phyloP scores from a whole-genome alignment of 225 moss, liverwort and hornwort species.

The Neckera pumila region DNA sequence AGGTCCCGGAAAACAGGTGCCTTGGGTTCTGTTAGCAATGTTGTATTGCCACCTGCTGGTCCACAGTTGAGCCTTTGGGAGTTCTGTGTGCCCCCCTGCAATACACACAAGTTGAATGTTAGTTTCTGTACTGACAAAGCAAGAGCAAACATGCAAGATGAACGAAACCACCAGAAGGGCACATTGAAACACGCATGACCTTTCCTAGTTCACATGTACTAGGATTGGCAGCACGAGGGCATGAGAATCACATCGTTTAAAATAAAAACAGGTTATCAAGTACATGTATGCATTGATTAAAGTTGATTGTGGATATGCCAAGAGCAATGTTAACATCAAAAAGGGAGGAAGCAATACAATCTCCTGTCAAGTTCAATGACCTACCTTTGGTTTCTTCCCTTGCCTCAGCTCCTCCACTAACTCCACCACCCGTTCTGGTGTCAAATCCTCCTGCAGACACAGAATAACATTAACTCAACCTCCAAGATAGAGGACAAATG shows the following conservation, averaged over 20 bases:
- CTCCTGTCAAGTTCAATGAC: background rate
- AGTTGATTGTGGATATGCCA: background rate
- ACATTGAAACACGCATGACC: background rate
- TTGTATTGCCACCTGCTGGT: conserved; percentile 75
- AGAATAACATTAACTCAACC: background rate
- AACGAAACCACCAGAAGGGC: background rate
- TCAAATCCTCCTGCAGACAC: conserved; percentile 80
- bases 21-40: conserved; percentile 53
- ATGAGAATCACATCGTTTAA: background rate
- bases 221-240: background rate
- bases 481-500: background rate
- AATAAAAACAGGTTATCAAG: background rate
- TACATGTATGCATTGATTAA: background rate
- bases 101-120: background rate
- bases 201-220: background rate
- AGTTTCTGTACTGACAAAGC: background rate
- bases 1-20: conserved; percentile 69
- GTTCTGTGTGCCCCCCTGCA: conserved; percentile 85
- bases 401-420: conserved; percentile 64
- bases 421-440: conserved; percentile 61
- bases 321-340: background rate
- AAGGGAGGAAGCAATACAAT: background rate
- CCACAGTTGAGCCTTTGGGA: conserved; percentile 57
- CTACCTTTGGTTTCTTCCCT: conserved; percentile 71
- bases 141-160: background rate